Conservation (phyloP, 768 basidiomycete species). For the Kwoniella sp. region DNA sequence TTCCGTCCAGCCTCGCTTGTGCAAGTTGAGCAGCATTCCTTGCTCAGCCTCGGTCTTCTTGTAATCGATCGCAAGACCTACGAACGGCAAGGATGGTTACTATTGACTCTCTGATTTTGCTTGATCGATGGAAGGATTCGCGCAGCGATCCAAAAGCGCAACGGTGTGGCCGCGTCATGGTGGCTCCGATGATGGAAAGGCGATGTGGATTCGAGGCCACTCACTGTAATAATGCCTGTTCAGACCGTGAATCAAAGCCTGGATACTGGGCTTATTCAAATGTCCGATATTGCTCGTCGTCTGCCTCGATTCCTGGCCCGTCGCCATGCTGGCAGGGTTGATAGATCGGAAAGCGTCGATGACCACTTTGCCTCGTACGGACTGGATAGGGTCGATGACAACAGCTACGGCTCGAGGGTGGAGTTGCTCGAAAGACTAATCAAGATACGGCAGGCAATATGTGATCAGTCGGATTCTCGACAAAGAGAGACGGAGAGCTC, state of each 20-base stretch:
- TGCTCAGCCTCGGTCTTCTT: constrained; percentile 98
- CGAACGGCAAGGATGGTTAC: neutral
- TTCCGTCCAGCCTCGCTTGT: constrained; percentile 99
- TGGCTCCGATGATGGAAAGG: too few relatives aligned
- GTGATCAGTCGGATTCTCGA: neutral
- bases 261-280: constrained; percentile 98
- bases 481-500: constrained; percentile 35
- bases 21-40: constrained; percentile 97
- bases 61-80: constrained; percentile 87
- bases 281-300: constrained; percentile 98
- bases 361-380: constrained; percentile 86
- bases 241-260: constrained; percentile 94
- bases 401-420: constrained; percentile 93
- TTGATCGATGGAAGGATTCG: too few relatives aligned
- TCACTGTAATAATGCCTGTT: constrained; percentile 90
- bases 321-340: constrained; percentile 82
- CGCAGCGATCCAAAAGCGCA: too few relatives aligned
- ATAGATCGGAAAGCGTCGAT: constrained; percentile 99
- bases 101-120: neutral
- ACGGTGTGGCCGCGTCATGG: too few relatives aligned
- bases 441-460: constrained; percentile 8
- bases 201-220: constrained; percentile 10
- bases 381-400: constrained; percentile 97
- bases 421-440: constrained; percentile 91
- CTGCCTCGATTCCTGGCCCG: constrained; percentile 92